phyloP scores from a whole-genome alignment of 1,284 basidiomycete genomes.

The Amylostereum areolatum region DNA sequence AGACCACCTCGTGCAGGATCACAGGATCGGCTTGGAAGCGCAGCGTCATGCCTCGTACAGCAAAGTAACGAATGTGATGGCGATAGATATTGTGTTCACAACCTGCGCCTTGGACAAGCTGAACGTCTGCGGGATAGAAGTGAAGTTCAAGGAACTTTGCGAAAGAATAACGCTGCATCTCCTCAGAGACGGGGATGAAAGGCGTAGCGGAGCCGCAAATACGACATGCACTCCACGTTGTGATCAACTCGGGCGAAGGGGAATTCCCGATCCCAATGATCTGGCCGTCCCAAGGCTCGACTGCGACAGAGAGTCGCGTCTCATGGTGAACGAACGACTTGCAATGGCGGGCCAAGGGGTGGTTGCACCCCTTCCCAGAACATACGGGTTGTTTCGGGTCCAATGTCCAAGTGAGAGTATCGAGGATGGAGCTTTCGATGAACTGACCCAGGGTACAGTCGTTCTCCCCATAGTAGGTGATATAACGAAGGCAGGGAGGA shows the following conservation, averaged over 20 bases:
- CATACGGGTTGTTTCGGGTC: constrained; percentile 71
- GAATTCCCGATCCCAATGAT: constrained; percentile 51
- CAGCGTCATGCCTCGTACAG: constrained; percentile 78
- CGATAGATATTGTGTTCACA: constrained; percentile 95
- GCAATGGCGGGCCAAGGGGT: constrained; percentile 80
- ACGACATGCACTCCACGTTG: constrained; percentile 91
- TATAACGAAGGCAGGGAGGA: constrained; percentile 62
- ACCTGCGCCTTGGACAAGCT: constrained; percentile 74
- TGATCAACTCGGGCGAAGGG: constrained; percentile 68
- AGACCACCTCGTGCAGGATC: constrained; percentile 78
- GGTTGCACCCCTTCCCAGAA: constrained; percentile 77
- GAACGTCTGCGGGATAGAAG: constrained; percentile 84
- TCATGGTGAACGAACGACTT: constrained; percentile 88
- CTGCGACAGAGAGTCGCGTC: constrained; percentile 76
- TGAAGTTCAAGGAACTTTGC: constrained; percentile 90
- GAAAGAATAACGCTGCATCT: constrained; percentile 92
- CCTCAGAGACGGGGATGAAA: constrained; percentile 86
- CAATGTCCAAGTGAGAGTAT: constrained; percentile 62
- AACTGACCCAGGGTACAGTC: constrained; percentile 92
- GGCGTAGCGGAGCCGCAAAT: constrained; percentile 79
- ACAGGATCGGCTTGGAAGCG: constrained; percentile 88
- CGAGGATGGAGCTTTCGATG: constrained; percentile 75
- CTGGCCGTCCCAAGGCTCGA: constrained; percentile 82
- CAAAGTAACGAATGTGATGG: constrained; percentile 92
- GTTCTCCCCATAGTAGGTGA: constrained; percentile 90